Base-by-base conservation (phyloP, 1,284 basidiomycete species). In the Ustilago loliicola region DNA sequence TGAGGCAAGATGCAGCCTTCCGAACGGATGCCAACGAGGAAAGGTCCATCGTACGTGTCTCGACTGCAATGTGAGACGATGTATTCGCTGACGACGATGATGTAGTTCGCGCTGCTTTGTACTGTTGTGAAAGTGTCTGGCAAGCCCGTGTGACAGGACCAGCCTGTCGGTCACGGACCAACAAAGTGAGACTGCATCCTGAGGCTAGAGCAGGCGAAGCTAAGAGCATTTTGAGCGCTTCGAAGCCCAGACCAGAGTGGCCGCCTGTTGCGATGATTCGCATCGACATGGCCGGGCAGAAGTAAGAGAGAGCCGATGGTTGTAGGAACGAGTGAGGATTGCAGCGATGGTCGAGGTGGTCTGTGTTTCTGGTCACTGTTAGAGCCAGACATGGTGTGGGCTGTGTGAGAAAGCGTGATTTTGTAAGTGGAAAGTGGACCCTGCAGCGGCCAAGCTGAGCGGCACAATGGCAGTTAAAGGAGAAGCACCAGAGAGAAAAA, bases 241-340 rank as follows among this genome's bases (percentile, higher is more conserved):
- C 75, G 27, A 70, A 71, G 2, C 75, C 75, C 2, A 78, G 61
- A 4, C 75, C 75, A 2, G 75, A 78, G 54, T 78, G 75, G 3
- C 75, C 71, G 19, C 75, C 75, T 17, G 75, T 73, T 2, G 75
- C 75, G n/a, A 73, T 42, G 38, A 78, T 68, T 15, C 74, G 64
- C 4, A 68, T 32, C 40, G 65, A 47, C 71, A 73, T 73, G 29
- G 19, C 29, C 9, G 29, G n/a, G 7, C 4, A 42, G 23, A 48
- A 25, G 45, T 10, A n/a, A 52, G 8, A 27, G 29, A 15, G 29
- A 32, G n/a, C 32, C 11, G 32, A 34, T 34, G 32, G 32, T 34
- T 34, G 32, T 7, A 34, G 32, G 32, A 34, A 11, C 32, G 11
- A 34, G 32, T 11, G 11, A 34, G 7, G 5, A 11, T 11, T 7